These are phyloP conservation scores for Coniochaeta sp. DNA, from an alignment of 2,329 filamentous ascomycete species.

Conservation along the genomic window DNA sequence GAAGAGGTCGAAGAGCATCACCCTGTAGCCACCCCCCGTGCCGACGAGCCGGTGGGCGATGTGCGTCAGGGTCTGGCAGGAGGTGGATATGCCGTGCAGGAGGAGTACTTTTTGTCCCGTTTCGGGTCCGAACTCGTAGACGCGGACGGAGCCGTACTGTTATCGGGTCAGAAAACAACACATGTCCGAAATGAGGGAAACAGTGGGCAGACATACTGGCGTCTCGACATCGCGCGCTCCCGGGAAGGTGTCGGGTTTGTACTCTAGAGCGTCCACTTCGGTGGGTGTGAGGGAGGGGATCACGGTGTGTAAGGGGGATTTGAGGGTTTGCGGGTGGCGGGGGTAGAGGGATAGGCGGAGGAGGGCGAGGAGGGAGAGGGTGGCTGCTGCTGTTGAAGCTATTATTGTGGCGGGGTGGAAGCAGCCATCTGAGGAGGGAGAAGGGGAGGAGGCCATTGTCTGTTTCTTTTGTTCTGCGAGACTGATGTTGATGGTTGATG, in stretches of 20 bases:
- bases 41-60: conserved; percentile 61
- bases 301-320: conserved; percentile 16
- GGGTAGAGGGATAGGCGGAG: conserved; percentile 17
- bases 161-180: no score
- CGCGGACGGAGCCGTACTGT: conserved; percentile 67
- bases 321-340: conserved; percentile 10
- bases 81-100: conserved; percentile 78
- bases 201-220: no score
- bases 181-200: no score
- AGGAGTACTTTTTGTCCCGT: conserved; percentile 68
- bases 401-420: conserved; percentile 9
- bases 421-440: no score
- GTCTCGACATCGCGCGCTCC: conserved; percentile 67
- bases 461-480: no score
- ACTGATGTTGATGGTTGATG: not conserved
- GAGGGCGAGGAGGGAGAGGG: conserved; percentile 12
- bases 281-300: conserved; percentile 15
- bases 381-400: conserved; percentile 14
- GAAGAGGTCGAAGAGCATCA: conserved; percentile 74
- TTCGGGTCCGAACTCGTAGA: conserved; percentile 77
- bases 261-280: conserved; percentile 28
- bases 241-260: conserved; percentile 63
- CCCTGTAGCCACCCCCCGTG: conserved; percentile 60
- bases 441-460: not conserved
- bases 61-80: conserved; percentile 63